phyloP scores from a whole-genome alignment of 352 stramenopile genomes.

The Globisporangium irregulare region DNA sequence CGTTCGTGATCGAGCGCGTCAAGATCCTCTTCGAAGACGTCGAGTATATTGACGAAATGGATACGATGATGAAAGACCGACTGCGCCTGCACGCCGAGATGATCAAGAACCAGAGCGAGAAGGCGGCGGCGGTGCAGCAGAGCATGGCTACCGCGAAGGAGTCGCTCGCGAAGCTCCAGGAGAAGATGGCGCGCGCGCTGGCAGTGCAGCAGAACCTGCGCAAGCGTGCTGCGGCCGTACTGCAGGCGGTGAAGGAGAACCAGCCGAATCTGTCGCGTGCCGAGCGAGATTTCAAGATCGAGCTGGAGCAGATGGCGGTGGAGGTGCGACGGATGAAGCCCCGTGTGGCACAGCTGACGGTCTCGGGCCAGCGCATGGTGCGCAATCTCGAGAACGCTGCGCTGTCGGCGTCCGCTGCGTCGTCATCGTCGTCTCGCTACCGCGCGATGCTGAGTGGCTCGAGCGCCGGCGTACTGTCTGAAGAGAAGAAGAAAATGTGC shows the following conservation, averaged over 20 bases:
- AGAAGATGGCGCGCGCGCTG: conserved; percentile 59
- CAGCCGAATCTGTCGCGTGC: conserved; percentile 70
- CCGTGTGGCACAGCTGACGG: conserved; percentile 64
- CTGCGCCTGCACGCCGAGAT: conserved; percentile 60
- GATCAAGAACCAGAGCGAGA: conserved; percentile 45
- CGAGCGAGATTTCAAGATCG: conserved; percentile 68
- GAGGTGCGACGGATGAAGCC: conserved; percentile 70
- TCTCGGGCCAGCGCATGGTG: conserved; percentile 57
- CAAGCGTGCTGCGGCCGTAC: conserved; percentile 67
- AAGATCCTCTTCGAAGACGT: conserved; percentile 79
- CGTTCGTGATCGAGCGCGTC: conserved; percentile 31
- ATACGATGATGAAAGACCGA: conserved; percentile 60
- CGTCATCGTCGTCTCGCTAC: conserved; percentile 19
- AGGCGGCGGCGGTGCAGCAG: conserved; percentile 38
- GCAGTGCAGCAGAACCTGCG: conserved; percentile 70
- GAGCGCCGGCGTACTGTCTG: conserved; percentile 30
- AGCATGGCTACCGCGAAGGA: conserved; percentile 28
- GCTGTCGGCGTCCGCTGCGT: conserved; percentile 23
- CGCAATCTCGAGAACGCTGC: conserved; percentile 44
- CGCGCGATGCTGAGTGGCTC: conserved; percentile 3
- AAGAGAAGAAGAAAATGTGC: conserved; percentile 82
- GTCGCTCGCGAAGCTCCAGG: conserved; percentile 39
- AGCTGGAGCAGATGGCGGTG: conserved; percentile 61
- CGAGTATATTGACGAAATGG: conserved; percentile 71
- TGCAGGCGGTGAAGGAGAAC: conserved; percentile 84